Conservation (phyloP, 306 rosid genomes). For the Dryas octopetala region DNA sequence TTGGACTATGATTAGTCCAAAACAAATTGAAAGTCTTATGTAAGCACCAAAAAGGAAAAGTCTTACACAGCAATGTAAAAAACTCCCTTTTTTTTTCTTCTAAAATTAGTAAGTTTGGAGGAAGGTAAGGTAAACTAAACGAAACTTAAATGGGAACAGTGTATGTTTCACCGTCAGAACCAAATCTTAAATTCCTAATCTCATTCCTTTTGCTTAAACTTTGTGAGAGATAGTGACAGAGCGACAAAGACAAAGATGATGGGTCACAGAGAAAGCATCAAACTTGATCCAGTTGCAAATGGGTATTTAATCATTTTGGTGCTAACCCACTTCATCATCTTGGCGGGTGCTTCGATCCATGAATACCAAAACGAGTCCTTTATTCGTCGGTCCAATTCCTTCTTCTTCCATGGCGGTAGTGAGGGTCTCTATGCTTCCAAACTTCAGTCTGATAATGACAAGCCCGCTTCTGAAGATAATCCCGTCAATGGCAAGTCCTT, state of each 20-base stretch:
- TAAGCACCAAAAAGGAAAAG: too few species aligned
- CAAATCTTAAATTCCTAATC: not conserved
- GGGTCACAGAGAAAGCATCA: conserved; percentile 20
- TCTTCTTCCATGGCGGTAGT: conserved; percentile 83
- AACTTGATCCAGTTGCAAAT: conserved; percentile 37
- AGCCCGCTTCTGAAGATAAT: conserved; percentile 45
- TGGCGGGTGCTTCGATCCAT: conserved; percentile 72
- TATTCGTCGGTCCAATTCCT: conserved; percentile 64
- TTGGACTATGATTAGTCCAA: not conserved
- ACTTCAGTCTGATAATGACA: conserved; percentile 19
- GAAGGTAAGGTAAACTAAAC: too few species aligned
- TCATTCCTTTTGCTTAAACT: not conserved
- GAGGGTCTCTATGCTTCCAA: conserved; percentile 73
- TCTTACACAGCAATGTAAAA: not conserved
- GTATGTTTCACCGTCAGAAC: not conserved
- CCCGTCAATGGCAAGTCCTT: conserved; percentile 65
- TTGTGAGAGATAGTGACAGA: conserved; percentile 9
- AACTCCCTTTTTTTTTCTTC: too few species aligned
- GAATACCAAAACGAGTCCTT: conserved; percentile 59
- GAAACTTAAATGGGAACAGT: not conserved
- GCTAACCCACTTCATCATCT: conserved; percentile 20
- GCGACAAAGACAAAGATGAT: conserved; percentile 8
- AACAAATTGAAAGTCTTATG: too few species aligned
- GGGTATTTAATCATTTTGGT: conserved; percentile 15
- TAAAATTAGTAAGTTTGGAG: not conserved